A percentile compares a stretch with the other conserved stretches of the same genome.
Conservation (phyloP, 1,284 basidiomycete species). For the Trametes pubescens region DNA sequence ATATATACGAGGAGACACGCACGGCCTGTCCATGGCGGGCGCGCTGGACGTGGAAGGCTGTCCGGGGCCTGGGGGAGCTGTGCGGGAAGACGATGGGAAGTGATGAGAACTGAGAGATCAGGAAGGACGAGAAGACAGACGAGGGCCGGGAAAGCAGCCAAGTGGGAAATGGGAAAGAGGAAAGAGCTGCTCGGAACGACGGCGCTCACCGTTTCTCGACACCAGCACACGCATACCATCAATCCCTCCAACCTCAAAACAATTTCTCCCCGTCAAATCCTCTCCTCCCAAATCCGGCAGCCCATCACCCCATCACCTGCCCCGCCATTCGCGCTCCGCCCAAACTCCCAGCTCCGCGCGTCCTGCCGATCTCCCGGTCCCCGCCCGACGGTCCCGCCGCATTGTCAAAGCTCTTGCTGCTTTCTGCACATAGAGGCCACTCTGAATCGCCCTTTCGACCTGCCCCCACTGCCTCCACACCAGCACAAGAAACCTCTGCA, state of each 20-base stretch:
- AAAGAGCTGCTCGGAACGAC: slow-evolving; percentile 17
- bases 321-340: slow-evolving; percentile 20
- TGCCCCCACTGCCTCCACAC: neutral
- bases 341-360: slow-evolving; percentile 29
- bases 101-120: slow-evolving; percentile 31
- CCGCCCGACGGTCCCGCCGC: slow-evolving; percentile 1
- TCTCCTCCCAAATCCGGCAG: slow-evolving; percentile 21
- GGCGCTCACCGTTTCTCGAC: slow-evolving; percentile 29
- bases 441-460: neutral
- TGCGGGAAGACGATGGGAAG: slow-evolving; percentile 35
- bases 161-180: slow-evolving; percentile 4
- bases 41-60: slow-evolving; percentile 30
- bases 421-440: neutral
- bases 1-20: slow-evolving; percentile 34
- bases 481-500: neutral
- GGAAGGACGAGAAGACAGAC: slow-evolving; percentile 26
- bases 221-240: slow-evolving; percentile 32
- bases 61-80: slow-evolving; percentile 32
- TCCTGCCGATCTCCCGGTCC: slow-evolving; percentile 9
- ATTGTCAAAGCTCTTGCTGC: neutral
- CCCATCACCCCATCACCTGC: slow-evolving; percentile 28
- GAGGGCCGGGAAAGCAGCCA: slow-evolving; percentile 3
- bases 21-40: slow-evolving; percentile 33
- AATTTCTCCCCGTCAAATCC: slow-evolving; percentile 25
- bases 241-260: slow-evolving; percentile 20